Evolutionary conservation across 306 rosid genomes (phyloP), one percentile per base, ranked within the genome.

Genomic region (Begonia peltatifolia): DNA sequence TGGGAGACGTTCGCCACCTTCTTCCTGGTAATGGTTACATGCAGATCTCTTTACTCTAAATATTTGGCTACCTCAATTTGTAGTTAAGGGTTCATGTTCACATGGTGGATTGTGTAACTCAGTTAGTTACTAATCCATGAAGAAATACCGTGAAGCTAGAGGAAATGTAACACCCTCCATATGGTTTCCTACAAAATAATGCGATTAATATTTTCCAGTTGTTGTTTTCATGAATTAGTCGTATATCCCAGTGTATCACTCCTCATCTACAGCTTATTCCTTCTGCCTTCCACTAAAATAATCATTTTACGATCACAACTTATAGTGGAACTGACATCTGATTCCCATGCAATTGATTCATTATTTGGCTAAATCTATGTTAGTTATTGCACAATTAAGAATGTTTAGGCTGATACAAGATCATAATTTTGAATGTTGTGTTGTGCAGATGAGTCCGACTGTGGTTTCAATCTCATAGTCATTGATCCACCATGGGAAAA

Each of bases 401-500:
- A 53, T 48, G 46, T 43, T 52, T 47, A 48, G 11, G 38, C 38
- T 5, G 38, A 30, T 5, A 30, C 8, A 30, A 30, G 38, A 30
- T 30, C 38, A 30, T 30, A 30, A 30, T 5, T 30, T 53, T 11
- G 46, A 56, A 46, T 11, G 52, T 60, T 44, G 54, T 55, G 54
- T 20, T 52, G 5, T 65, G 68, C 76, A 84, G 90, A 70, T 47
- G 67, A 74, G 41, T 22, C 77, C 59, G 73, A 72, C 66, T 68
- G 64, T 62, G 95, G 95, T 63, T 89, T 79, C 75, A 82, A 75
- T 71, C 79, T 84, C 56, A 84, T 84, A 54, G 71, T 84, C 61
- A 62, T 89, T 23, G 95, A 89, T 70, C 97, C 97, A 6, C 97
- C 97, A 17, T 84, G 95, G 97, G 97, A 89, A 74, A 89, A 84